A percentile compares a stretch with the other conserved stretches of the same genome.
phyloP scores from a whole-genome alignment of 2,329 filamentous ascomycete genomes.

The Bertia moriformis region DNA sequence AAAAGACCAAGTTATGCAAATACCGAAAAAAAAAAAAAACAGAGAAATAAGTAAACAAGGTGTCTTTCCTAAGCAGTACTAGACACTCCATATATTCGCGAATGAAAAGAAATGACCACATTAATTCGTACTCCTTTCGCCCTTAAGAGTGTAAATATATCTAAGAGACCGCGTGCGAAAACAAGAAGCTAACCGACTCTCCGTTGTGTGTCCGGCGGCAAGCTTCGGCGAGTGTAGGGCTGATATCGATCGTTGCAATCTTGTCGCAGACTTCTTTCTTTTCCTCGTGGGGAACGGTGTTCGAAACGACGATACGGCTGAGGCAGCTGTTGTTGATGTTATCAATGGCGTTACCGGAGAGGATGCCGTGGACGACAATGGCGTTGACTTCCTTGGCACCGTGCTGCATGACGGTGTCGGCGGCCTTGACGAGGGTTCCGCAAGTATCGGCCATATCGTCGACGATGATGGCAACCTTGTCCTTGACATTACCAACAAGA shows the following conservation, averaged over 20 bases:
- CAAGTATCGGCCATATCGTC: slow-evolving; percentile 98
- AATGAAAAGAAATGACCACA: too few species aligned
- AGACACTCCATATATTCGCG: too few species aligned
- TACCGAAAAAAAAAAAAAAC: too few species aligned
- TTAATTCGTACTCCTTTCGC: too few species aligned
- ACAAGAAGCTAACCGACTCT: background rate
- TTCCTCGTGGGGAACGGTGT: slow-evolving; percentile 68
- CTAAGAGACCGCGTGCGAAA: background rate
- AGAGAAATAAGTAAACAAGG: too few species aligned
- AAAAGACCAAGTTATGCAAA: too few species aligned
- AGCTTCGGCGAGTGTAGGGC: slow-evolving; percentile 1
- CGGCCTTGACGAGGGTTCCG: slow-evolving; percentile 76
- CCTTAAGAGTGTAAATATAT: too few species aligned
- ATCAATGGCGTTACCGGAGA: slow-evolving; percentile 77
- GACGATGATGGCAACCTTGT: slow-evolving; percentile 87
- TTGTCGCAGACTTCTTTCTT: slow-evolving; percentile 39
- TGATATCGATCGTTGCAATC: background rate
- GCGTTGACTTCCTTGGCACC: slow-evolving; percentile 80
- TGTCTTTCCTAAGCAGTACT: too few species aligned
- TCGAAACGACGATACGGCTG: slow-evolving; percentile 73
- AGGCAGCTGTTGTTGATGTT: slow-evolving; percentile 68
- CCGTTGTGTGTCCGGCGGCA: slow-evolving; percentile 1
- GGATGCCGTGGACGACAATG: slow-evolving; percentile 86
- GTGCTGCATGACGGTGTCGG: slow-evolving; percentile 73
- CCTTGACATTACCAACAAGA: slow-evolving; percentile 83